A percentile compares a stretch with the other conserved stretches of the same genome.
Conservation (phyloP, 1,284 basidiomycete genomes). For the Ceratobasidium theobromae region DNA sequence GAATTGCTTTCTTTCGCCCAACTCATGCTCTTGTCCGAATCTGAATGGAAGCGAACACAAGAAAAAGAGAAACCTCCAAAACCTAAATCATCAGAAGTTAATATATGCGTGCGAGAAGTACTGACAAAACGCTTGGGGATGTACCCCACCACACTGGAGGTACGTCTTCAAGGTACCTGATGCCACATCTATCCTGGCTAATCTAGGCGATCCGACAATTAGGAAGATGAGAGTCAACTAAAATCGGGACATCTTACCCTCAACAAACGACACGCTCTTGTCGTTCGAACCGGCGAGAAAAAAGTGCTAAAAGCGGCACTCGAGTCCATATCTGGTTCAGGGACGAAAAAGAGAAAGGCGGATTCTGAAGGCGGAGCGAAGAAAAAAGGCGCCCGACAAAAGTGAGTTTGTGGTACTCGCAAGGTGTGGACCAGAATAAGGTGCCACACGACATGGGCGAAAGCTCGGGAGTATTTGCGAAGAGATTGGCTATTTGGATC, state of each 20-base stretch:
- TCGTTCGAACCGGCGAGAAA: conserved; percentile 83
- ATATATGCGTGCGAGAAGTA: conserved; percentile 50
- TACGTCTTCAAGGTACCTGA: no score
- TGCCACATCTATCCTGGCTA: not conserved
- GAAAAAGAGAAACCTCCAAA: conserved; percentile 80
- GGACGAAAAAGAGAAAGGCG: conserved; percentile 25
- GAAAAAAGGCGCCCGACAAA: not conserved
- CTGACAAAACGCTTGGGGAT: conserved; percentile 54
- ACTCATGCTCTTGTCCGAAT: conserved; percentile 60
- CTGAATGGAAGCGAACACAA: conserved; percentile 65
- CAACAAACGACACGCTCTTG: conserved; percentile 63
- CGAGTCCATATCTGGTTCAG: conserved; percentile 34
- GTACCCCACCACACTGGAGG: conserved; percentile 63
- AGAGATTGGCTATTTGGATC: not conserved
- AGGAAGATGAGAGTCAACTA: conserved; percentile 58
- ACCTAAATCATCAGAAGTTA: conserved; percentile 52
- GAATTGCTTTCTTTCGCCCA: conserved; percentile 71
- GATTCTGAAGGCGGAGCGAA: conserved; percentile 11
- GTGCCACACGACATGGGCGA: no score
- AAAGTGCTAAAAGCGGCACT: conserved; percentile 56
- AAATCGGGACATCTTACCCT: conserved; percentile 36
- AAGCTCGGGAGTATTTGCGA: no score
- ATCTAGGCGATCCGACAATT: not conserved
- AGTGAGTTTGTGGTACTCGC: not conserved
- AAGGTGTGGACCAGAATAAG: not conserved